These are phyloP conservation scores for Pseudopyricularia javanii DNA, from an alignment of 2,329 filamentous ascomycete genomes.

Conservation along the genomic window DNA sequence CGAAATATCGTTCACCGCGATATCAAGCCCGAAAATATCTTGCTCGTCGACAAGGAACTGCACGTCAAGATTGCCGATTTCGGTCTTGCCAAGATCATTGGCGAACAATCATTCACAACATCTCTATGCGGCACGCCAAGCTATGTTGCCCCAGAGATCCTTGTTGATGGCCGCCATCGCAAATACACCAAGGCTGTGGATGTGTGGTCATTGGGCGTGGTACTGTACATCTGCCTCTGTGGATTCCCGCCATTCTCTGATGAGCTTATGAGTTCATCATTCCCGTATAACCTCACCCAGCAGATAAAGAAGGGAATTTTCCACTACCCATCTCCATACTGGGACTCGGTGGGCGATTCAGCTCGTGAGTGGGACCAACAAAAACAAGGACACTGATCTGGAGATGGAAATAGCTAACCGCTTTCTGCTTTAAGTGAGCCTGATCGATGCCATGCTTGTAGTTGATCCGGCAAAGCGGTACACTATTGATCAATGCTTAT, in stretches of 20 bases:
- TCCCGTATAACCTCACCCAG: conserved; percentile 75
- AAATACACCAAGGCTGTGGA: conserved; percentile 94
- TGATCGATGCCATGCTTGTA: conserved; percentile 91
- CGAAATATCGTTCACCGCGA: conserved; percentile 95
- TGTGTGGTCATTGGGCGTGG: conserved; percentile 94
- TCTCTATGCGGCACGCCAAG: conserved; percentile 94
- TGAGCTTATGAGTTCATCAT: conserved; percentile 69
- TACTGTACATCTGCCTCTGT: conserved; percentile 93
- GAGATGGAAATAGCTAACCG: not conserved
- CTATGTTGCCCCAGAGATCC: conserved; percentile 91
- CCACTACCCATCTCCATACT: conserved; percentile 93
- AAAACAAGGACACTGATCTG: not conserved
- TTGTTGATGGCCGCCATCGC: conserved; percentile 68
- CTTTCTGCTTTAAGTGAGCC: conserved; percentile 43
- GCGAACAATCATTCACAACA: conserved; percentile 94
- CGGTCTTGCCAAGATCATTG: conserved; percentile 94
- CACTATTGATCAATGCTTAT: conserved; percentile 79
- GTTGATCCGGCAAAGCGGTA: conserved; percentile 75
- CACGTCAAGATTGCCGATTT: conserved; percentile 92
- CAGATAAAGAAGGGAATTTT: conserved; percentile 85
- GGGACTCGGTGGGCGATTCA: conserved; percentile 76
- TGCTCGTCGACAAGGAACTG: conserved; percentile 74
- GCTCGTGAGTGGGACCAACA: conserved; percentile 40
- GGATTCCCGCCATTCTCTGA: conserved; percentile 97
- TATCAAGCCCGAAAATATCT: conserved; percentile 94